Evolutionary conservation across 495 filamentous ascomycete genomes (phyloP).

Genomic region (Chaetomium tenue): DNA sequence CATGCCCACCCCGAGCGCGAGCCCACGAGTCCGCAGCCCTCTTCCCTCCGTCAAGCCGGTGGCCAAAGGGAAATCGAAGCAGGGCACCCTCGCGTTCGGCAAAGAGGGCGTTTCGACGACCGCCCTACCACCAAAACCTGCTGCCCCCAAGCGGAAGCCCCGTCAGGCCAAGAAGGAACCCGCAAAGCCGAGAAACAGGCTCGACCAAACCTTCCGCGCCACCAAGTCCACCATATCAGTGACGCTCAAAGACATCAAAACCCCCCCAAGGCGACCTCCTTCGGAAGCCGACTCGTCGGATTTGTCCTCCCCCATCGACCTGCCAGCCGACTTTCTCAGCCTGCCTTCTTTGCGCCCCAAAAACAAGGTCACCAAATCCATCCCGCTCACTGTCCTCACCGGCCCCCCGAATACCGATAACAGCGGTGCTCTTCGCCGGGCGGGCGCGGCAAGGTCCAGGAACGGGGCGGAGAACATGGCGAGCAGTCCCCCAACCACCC

Average conservation of each 20-base stretch:
- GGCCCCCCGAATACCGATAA: conserved; percentile 4
- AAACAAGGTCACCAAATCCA: conserved; percentile 14
- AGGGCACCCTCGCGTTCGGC: conserved; percentile 41
- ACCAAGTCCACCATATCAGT: conserved; percentile 32
- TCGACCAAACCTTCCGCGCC: conserved; percentile 45
- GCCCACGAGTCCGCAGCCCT: conserved; percentile 52
- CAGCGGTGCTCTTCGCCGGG: background rate
- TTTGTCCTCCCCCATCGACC: conserved; percentile 28
- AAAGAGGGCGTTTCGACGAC: conserved; percentile 19
- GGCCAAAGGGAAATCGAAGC: conserved; percentile 35
- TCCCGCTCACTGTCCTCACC: conserved; percentile 11
- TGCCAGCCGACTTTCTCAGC: conserved; percentile 14
- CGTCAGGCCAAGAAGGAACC: conserved; percentile 41
- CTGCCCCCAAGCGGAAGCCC: conserved; percentile 36
- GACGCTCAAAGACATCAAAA: conserved; percentile 16
- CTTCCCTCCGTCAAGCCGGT: conserved; percentile 39
- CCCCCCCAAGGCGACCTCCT: conserved; percentile 17
- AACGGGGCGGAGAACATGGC: too few relatives aligned
- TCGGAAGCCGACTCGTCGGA: conserved; percentile 25
- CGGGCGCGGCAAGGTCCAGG: background rate
- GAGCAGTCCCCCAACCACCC: background rate
- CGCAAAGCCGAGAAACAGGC: conserved; percentile 36
- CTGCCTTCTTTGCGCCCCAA: conserved; percentile 34
- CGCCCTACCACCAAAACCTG: conserved; percentile 27
- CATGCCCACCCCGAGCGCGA: conserved; percentile 65